phyloP scores from a whole-genome alignment of 371 early-diverging fungal genomes.

The Actinomortierella wolfii region DNA sequence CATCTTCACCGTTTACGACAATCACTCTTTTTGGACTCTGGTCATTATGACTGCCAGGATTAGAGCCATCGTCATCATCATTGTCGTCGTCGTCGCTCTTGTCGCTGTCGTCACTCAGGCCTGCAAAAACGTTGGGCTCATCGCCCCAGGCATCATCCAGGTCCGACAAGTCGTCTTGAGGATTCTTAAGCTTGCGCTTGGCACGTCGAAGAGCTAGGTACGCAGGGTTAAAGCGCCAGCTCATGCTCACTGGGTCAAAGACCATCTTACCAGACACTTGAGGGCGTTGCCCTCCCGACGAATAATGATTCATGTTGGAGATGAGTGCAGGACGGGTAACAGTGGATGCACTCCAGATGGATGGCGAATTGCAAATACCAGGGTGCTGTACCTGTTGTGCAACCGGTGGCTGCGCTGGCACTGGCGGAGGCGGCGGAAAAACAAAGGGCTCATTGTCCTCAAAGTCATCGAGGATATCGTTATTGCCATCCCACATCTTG shows the following conservation, averaged over 20 bases:
- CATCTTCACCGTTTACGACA: too few species aligned
- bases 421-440: conserved; percentile 3
- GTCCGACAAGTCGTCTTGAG: conserved; percentile 1
- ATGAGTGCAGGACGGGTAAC: conserved; percentile 33
- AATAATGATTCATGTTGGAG: conserved; percentile 32
- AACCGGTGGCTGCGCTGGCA: too few species aligned
- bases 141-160: conserved; percentile 41
- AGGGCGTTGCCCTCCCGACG: conserved; percentile 12
- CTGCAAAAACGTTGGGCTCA: conserved; percentile 42
- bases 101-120: conserved; percentile 33
- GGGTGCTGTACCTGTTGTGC: too few species aligned
- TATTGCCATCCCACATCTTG: conserved; percentile 32
- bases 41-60: too few species aligned
- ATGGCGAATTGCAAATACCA: too few species aligned
- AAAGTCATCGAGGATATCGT: conserved; percentile 22
- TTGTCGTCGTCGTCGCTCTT: conserved; percentile 1
- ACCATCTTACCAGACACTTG: conserved; percentile 45
- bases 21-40: too few species aligned
- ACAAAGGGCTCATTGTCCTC: conserved; percentile 11
- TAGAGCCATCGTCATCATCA: not conserved
- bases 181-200: conserved; percentile 8
- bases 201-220: conserved; percentile 15
- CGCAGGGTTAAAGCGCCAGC: conserved; percentile 40
- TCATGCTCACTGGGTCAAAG: conserved; percentile 33
- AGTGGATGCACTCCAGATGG: not conserved